Evolutionary conservation across 2,329 filamentous ascomycete genomes (phyloP).

Genomic region (Sordariomycetes sp.): DNA sequence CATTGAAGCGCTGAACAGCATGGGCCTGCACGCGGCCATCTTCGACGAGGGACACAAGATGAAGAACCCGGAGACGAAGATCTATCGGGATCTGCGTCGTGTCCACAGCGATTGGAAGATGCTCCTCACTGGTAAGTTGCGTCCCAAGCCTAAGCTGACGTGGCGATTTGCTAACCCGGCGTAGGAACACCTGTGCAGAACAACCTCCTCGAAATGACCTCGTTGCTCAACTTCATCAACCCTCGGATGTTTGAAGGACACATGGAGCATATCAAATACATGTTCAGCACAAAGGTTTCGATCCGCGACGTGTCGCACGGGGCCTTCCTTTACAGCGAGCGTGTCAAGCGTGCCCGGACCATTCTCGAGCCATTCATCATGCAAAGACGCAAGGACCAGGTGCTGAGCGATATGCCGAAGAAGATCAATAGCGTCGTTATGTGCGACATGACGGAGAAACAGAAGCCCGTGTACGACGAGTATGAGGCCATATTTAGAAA

Average conservation of each 20-base stretch:
- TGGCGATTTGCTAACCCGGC: slow-evolving; percentile 9
- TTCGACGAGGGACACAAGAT: slow-evolving; percentile 94
- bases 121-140: slow-evolving; percentile 44
- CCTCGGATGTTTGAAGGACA: slow-evolving; percentile 71
- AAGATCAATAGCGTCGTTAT: slow-evolving; percentile 73
- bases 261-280: slow-evolving; percentile 69
- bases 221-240: slow-evolving; percentile 89
- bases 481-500: slow-evolving; percentile 56
- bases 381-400: slow-evolving; percentile 86
- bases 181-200: slow-evolving; percentile 91
- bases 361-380: slow-evolving; percentile 95
- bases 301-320: slow-evolving; percentile 72
- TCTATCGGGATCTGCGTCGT: slow-evolving; percentile 69
- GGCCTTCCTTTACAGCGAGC: slow-evolving; percentile 75
- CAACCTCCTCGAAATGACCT: slow-evolving; percentile 85
- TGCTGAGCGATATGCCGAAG: slow-evolving; percentile 71
- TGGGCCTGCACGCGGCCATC: slow-evolving; percentile 50
- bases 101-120: slow-evolving; percentile 79
- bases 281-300: slow-evolving; percentile 89
- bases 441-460: slow-evolving; percentile 67
- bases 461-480: slow-evolving; percentile 63
- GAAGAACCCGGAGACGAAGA: slow-evolving; percentile 77
- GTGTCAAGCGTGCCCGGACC: slow-evolving; percentile 76
- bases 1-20: slow-evolving; percentile 36
- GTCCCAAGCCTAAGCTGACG: background rate